Base-by-base conservation (phyloP, 1,139 yeast species). In the Candida sp. region DNA sequence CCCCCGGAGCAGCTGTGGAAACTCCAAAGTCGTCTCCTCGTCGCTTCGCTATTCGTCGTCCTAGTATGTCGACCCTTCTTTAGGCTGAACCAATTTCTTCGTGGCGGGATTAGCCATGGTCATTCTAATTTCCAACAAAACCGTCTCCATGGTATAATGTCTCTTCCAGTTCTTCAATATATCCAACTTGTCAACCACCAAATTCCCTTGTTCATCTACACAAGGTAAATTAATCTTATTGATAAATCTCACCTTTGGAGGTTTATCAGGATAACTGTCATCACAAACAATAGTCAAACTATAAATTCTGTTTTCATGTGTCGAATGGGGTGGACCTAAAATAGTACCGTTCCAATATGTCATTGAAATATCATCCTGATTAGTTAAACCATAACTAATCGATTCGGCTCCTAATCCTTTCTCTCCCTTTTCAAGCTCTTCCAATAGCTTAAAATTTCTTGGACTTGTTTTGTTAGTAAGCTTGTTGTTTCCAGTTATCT, bases 401-500 rank as follows among this genome's bases (percentile, higher is more conserved):
- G 96, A 87, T 63, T 95, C 98, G 32, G 97, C 95, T 25, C 99
- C 98, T 43, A 88, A 75, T 12, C 99, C 99, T 64, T 95, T 95
- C 63, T 95, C 99, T 42, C 99, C 99, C 60, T 91, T 93, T 64
- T 95, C 99, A 52, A 95, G 77, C 68, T 93, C 99, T 70, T 93
- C 99, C 51, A 93, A 76, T 39, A 93, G 78, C 60, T 95, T 87
- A 67, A 93, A 93, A 63, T 90, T 90, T 66, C 98, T 82, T 52
- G 98, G 98, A 39, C 96, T 87, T 50, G 9, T 39, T 21, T n/a
- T 33, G 57, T 53, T 52, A 56, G 58, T 56, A 47, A 25, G 11
- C 33, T 12, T 21, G n/a, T n/a, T n/a, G n/a, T n/a, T n/a, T n/a
- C n/a, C n/a, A n/a, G n/a, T n/a, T n/a, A n/a, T n/a, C n/a, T n/a